Conservation (phyloP, 768 basidiomycete species). For the Termitomyces sp. region DNA sequence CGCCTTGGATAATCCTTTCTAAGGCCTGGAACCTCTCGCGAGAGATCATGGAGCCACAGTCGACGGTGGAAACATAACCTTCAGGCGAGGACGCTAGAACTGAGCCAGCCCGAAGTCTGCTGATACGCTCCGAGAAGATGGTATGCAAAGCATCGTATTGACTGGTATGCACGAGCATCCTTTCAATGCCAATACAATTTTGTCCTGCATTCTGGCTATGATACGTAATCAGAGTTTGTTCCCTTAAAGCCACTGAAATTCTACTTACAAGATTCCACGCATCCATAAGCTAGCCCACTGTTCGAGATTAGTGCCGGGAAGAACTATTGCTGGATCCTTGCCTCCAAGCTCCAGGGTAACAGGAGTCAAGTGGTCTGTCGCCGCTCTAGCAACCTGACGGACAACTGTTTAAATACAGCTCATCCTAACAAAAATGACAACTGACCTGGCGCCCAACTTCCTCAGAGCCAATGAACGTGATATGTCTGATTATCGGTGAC, state of each 20-base stretch:
- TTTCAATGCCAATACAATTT: constrained; percentile 96
- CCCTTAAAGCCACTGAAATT: neutral
- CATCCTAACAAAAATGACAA: constrained; percentile 1
- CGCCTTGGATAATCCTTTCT: constrained; percentile 64
- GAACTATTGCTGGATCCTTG: constrained; percentile 90
- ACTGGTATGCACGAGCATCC: constrained; percentile 77
- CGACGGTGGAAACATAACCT: constrained; percentile 69
- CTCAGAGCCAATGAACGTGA: constrained; percentile 91
- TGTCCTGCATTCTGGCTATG: constrained; percentile 88
- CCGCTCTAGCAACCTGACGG: constrained; percentile 72
- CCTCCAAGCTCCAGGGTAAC: constrained; percentile 93
- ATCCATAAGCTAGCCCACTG: constrained; percentile 82
- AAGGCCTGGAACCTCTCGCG: constrained; percentile 67
- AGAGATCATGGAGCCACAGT: constrained; percentile 87
- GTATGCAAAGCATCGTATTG: constrained; percentile 76
- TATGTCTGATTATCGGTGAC: constrained; percentile 82
- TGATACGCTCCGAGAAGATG: constrained; percentile 59
- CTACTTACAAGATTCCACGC: constrained; percentile 85
- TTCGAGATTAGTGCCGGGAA: constrained; percentile 80
- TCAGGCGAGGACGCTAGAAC: constrained; percentile 65
- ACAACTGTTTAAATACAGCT: neutral
- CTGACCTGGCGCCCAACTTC: constrained; percentile 68
- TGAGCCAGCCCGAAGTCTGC: constrained; percentile 73
- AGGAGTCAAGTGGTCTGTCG: constrained; percentile 84
- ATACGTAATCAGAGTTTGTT: neutral